Evolutionary conservation across 768 basidiomycete species (phyloP).

Genomic region (Rhodocollybia butyracea): DNA sequence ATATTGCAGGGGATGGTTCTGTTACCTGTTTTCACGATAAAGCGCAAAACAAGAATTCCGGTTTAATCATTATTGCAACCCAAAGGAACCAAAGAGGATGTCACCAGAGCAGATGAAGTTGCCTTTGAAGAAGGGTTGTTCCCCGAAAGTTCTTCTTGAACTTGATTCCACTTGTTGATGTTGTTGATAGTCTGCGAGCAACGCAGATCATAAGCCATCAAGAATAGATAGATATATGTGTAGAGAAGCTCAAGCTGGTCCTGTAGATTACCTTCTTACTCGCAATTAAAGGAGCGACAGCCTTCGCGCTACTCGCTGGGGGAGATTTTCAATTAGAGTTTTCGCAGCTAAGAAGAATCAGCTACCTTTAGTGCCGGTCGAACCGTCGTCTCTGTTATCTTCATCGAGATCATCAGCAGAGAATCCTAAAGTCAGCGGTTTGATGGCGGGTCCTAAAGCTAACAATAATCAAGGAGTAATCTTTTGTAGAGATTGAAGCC

Average conservation of each 20-base stretch:
- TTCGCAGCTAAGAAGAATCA: conserved; percentile 4
- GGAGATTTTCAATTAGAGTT: not conserved
- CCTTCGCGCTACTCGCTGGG: conserved; percentile 41
- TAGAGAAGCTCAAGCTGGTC: conserved; percentile 1
- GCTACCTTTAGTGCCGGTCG: conserved; percentile 52
- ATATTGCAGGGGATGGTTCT: conserved; percentile 12
- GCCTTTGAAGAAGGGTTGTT: conserved; percentile 25
- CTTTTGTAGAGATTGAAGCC: not conserved
- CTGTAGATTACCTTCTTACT: conserved; percentile 70
- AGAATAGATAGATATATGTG: not conserved
- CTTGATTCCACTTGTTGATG: conserved; percentile 96
- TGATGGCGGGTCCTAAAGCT: conserved; percentile 19
- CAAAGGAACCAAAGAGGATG: conserved; percentile 23
- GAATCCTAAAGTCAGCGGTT: conserved; percentile 57
- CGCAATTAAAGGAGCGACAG: conserved; percentile 77
- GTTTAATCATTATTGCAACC: conserved; percentile 20
- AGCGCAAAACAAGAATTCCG: conserved; percentile 18
- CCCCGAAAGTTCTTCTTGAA: conserved; percentile 83
- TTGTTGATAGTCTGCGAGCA: conserved; percentile 72
- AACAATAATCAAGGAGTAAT: conserved; percentile 8
- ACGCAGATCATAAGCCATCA: not conserved
- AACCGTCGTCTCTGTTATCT: conserved; percentile 37
- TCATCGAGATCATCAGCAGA: conserved; percentile 60
- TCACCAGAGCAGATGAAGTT: conserved; percentile 30
- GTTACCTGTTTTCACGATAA: conserved; percentile 18